These are phyloP conservation scores for Kwoniella sp. DNA, from an alignment of 768 basidiomycete genomes.

Conservation along the genomic window DNA sequence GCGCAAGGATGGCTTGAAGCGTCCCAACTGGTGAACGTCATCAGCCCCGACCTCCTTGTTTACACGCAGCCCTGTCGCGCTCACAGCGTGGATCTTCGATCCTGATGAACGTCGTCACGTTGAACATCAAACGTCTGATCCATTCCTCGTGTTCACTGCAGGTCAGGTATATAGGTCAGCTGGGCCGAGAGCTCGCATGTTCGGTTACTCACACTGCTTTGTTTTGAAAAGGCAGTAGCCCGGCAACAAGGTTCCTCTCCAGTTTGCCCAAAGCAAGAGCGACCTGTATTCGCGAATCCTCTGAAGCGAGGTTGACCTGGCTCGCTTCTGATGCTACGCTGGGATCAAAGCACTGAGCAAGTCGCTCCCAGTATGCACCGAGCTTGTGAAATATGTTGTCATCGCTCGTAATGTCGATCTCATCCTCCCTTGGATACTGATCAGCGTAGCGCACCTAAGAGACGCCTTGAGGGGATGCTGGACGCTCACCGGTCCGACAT, in stretches of 20 bases:
- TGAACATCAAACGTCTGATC: slow-evolving; percentile 64
- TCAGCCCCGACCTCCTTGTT: neutral
- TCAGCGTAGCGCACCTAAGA: neutral
- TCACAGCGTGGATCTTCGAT: slow-evolving; percentile 63
- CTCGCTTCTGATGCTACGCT: neutral
- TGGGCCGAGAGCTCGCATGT: neutral
- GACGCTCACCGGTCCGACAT: slow-evolving; percentile 27
- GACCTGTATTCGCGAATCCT: slow-evolving; percentile 22
- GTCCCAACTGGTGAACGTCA: slow-evolving; percentile 56
- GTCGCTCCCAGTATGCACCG: slow-evolving; percentile 4
- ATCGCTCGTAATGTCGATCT: neutral
- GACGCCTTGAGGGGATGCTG: neutral
- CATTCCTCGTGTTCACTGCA: slow-evolving; percentile 59
- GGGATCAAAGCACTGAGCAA: slow-evolving; percentile 15
- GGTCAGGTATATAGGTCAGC: neutral
- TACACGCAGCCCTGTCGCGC: slow-evolving; percentile 11
- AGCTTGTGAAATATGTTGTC: slow-evolving; percentile 16
- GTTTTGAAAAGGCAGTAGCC: slow-evolving; percentile 65
- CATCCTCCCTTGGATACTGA: neutral
- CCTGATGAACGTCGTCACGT: slow-evolving; percentile 71
- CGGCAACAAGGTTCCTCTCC: slow-evolving; percentile 79
- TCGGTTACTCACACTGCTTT: slow-evolving; percentile 62
- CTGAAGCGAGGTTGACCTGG: slow-evolving; percentile 3
- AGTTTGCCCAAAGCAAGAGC: slow-evolving; percentile 60
- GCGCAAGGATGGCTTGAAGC: slow-evolving; percentile 64